Evolutionary conservation across 2,329 filamentous ascomycete species (phyloP), one percentile per base, ranked within the genome.

Genomic region (Hypoxylon sp.): DNA sequence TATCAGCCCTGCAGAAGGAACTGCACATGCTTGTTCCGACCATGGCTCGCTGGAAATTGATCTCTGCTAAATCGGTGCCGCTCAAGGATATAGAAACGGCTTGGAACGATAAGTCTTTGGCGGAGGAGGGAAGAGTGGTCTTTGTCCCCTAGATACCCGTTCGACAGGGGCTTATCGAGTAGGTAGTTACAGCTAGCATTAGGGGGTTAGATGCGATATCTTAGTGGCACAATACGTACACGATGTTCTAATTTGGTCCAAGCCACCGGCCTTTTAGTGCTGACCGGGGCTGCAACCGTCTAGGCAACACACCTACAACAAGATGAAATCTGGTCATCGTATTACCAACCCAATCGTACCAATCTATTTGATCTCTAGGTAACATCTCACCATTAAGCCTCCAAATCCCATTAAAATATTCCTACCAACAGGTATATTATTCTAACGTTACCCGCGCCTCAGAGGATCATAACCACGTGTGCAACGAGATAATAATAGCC

Each of bases 11-110:
- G 37, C 70, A 46, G 3, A 63, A 62, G 57, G 75, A 81, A 66
- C 63, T 79, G 42, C 71, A 73, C 26, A 70, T 57, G 0, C 66
- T 81, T 55, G 62, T 80, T 33, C 66, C 76, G 22, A 75, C 73
- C 1, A 78, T 81, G 70, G 75, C 75, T 26, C 71, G 60, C 3
- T 77, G 80, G 72, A 75, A 76, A 52, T 52, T 78, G 54, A 57
- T 70, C 33, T 69, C 72, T 13, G 68, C 73, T 1, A 64, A 63
- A 6, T 54, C 68, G 26, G 60, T 80, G 19, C 74, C 75, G n/a
- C 58, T 80, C 17, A 74, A 73, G 55, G 73, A 80, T 54, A 77
- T 81, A n/a, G 75, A 78, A 29, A 60, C 67, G 47, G 71, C 71
- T 2, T 81, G 79, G 80, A 61, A 69, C 8, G 75, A 79, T 31